Evolutionary conservation across 768 basidiomycete species (phyloP).

Genomic region (Boletus eberwhitei): DNA sequence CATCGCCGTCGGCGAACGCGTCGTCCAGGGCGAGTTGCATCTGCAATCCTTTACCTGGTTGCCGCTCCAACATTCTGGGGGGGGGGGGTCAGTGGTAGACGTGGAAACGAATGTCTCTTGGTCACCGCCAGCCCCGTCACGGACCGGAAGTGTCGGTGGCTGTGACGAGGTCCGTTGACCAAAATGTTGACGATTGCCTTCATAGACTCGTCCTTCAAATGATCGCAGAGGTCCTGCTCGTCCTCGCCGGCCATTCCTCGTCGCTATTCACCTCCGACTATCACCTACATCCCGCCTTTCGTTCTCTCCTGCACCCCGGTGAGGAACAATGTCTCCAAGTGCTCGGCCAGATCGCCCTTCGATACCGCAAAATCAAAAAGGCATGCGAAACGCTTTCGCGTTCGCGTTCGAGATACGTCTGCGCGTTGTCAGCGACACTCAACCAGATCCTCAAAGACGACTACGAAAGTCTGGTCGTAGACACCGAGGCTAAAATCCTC

Average conservation of each 20-base stretch:
- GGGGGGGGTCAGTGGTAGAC: slow-evolving; percentile 13
- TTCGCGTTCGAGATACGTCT: slow-evolving; percentile 72
- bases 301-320: slow-evolving; percentile 79
- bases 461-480: slow-evolving; percentile 75
- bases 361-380: slow-evolving; percentile 70
- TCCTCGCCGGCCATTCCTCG: slow-evolving; percentile 85
- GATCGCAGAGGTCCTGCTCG: slow-evolving; percentile 86
- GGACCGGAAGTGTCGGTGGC: slow-evolving; percentile 3
- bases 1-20: slow-evolving; percentile 61
- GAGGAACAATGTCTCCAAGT: slow-evolving; percentile 82
- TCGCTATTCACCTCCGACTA: slow-evolving; percentile 70
- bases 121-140: neutral
- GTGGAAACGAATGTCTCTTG: slow-evolving; percentile 3
- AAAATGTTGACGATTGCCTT: too few species aligned
- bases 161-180: neutral
- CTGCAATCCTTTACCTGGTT: slow-evolving; percentile 25
- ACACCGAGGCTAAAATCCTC: slow-evolving; percentile 79
- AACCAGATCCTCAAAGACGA: slow-evolving; percentile 72
- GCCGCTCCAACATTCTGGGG: slow-evolving; percentile 18
- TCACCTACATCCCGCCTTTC: slow-evolving; percentile 59
- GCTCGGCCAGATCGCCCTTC: slow-evolving; percentile 68
- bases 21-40: slow-evolving; percentile 54
- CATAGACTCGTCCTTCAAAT: slow-evolving; percentile 38
- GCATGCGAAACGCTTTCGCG: slow-evolving; percentile 49
- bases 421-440: slow-evolving; percentile 72